phyloP scores from a whole-genome alignment of 352 stramenopile genomes.

The Phytophthora cactorum region DNA sequence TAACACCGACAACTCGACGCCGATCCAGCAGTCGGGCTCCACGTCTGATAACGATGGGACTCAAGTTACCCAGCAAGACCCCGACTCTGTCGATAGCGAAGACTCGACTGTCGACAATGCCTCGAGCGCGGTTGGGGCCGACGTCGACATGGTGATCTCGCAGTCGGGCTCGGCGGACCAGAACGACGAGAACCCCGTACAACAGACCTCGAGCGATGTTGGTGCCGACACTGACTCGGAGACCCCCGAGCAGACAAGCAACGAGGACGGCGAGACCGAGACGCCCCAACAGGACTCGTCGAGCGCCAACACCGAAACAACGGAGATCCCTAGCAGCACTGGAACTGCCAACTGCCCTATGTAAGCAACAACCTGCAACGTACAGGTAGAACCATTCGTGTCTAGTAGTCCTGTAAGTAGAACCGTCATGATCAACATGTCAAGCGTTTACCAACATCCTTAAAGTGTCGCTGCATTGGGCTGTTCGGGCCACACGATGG shows the following conservation, averaged over 20 bases:
- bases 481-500: not conserved
- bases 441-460: not conserved
- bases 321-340: slow-evolving; percentile 7
- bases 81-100: not conserved
- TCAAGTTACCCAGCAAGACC: slow-evolving; percentile 5
- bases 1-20: not conserved
- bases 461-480: slow-evolving; percentile 1
- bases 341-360: slow-evolving; percentile 29
- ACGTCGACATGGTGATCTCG: not conserved
- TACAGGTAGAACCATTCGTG: slow-evolving; percentile 5
- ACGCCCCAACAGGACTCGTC: not conserved
- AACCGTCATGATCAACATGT: not conserved
- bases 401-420: slow-evolving; percentile 2
- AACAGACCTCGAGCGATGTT: slow-evolving; percentile 4
- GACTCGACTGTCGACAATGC: not conserved
- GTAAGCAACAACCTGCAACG: slow-evolving; percentile 16
- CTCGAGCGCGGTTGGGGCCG: not conserved
- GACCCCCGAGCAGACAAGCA: not conserved
- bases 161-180: not conserved
- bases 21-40: slow-evolving; percentile 6
- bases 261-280: not conserved
- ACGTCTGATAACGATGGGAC: not conserved
- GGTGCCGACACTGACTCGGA: slow-evolving; percentile 1
- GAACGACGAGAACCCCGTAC: slow-evolving; percentile 4
- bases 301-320: not conserved